phyloP scores from a whole-genome alignment of 345 rosid species.

The Salix udensis region DNA sequence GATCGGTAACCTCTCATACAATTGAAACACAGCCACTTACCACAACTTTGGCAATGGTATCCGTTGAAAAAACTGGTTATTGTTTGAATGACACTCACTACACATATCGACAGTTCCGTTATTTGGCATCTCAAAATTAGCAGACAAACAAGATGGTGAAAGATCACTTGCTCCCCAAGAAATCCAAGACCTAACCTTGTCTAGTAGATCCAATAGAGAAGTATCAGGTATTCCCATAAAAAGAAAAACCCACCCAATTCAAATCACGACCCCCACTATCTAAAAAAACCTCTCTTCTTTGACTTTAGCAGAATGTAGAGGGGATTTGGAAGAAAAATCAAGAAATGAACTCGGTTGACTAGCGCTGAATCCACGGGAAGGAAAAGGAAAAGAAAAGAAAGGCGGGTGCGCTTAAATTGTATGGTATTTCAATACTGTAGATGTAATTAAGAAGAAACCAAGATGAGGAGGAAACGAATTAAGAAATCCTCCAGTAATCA shows the following conservation, averaged over 20 bases:
- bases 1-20: conserved; percentile 36
- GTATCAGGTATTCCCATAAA: conserved; percentile 78
- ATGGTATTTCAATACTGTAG: conserved; percentile 7
- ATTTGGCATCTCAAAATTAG: conserved; percentile 43
- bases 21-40: conserved; percentile 50
- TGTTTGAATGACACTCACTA: conserved; percentile 43
- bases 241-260: conserved; percentile 21
- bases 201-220: conserved; percentile 64
- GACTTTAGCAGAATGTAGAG: neutral
- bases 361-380: conserved; percentile 1
- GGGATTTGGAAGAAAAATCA: neutral
- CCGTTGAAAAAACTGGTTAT: conserved; percentile 27
- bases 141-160: conserved; percentile 24
- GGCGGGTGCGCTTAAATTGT: conserved; percentile 29
- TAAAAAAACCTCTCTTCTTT: neutral
- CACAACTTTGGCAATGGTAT: conserved; percentile 62
- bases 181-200: conserved; percentile 71
- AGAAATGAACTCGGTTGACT: neutral
- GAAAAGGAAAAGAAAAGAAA: conserved; percentile 57
- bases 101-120: conserved; percentile 38
- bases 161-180: conserved; percentile 57
- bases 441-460: neutral
- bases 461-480: conserved; percentile 11
- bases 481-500: conserved; percentile 39
- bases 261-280: neutral